These are phyloP conservation scores for Endocalyx cinctus DNA, from an alignment of 2,329 filamentous ascomycete genomes.

Conservation along the genomic window DNA sequence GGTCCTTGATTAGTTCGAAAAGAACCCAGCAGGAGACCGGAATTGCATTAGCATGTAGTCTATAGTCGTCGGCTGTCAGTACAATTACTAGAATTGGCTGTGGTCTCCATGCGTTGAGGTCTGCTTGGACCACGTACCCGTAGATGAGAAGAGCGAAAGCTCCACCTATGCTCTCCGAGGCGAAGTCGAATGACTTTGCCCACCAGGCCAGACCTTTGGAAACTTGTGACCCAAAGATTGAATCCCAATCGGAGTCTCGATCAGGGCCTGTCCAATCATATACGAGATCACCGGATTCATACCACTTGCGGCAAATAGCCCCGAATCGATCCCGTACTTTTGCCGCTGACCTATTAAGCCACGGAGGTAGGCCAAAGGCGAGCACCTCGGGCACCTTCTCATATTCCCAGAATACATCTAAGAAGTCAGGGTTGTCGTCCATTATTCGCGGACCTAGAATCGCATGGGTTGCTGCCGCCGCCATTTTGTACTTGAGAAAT, in stretches of 20 bases:
- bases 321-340: slow-evolving; percentile 2
- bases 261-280: slow-evolving; percentile 2
- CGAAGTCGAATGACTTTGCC: slow-evolving; percentile 3
- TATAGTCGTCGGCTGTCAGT: no score
- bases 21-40: slow-evolving; percentile 11
- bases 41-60: slow-evolving; percentile 2
- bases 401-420: slow-evolving; percentile 5
- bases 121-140: no score
- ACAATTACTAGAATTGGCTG: no score
- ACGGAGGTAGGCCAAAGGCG: slow-evolving; percentile 1
- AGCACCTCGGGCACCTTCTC: slow-evolving; percentile 29
- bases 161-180: not conserved
- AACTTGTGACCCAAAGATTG: slow-evolving; percentile 3
- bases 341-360: not conserved
- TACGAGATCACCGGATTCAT: not conserved
- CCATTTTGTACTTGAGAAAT: no score
- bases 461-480: no score
- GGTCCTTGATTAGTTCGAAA: slow-evolving; percentile 4
- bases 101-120: no score
- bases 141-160: not conserved
- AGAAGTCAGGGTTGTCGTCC: slow-evolving; percentile 2
- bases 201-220: slow-evolving; percentile 1
- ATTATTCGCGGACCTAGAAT: slow-evolving; percentile 2
- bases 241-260: slow-evolving; percentile 4
- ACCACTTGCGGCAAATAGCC: slow-evolving; percentile 1